Percentiles rank a stretch among this genome's conserved stretches.
Evolutionary conservation across 2,329 filamentous ascomycete species (phyloP).

Genomic region (Colletotrichum sp.): DNA sequence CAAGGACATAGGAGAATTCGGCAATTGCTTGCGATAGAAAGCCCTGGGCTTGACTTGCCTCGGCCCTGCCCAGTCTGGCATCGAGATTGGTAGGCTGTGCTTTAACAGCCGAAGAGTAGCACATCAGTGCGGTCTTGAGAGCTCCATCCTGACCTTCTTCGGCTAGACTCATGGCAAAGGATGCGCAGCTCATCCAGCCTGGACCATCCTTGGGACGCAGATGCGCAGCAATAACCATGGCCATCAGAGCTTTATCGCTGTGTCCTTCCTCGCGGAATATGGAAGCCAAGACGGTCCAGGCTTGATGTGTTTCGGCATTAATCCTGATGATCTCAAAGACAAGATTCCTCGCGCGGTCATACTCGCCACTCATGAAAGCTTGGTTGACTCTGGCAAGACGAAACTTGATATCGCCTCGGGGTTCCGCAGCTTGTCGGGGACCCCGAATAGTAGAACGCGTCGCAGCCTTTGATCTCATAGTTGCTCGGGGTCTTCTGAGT

Average conservation of each 20-base stretch:
- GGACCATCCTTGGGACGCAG: conserved; percentile 64
- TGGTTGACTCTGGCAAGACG: conserved; percentile 71
- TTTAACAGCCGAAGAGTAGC: conserved; percentile 64
- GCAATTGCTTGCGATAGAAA: conserved; percentile 57
- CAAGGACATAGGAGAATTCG: conserved; percentile 62
- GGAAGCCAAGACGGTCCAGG: conserved; percentile 67
- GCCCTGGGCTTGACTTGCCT: conserved; percentile 61
- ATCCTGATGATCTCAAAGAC: conserved; percentile 70
- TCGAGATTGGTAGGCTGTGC: conserved; percentile 62
- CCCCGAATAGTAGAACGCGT: conserved; percentile 38
- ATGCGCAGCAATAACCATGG: conserved; percentile 66
- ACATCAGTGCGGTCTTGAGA: conserved; percentile 60
- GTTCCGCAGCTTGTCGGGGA: conserved; percentile 68
- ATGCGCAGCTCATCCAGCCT: conserved; percentile 64
- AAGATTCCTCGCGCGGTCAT: conserved; percentile 62
- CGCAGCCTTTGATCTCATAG: conserved; percentile 22
- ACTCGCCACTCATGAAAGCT: conserved; percentile 67
- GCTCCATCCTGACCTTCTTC: conserved; percentile 52
- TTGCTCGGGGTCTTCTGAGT: conserved; percentile 23
- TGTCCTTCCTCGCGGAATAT: conserved; percentile 67
- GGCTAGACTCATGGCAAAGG: conserved; percentile 58
- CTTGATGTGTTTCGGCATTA: conserved; percentile 70
- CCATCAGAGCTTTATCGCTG: conserved; percentile 60
- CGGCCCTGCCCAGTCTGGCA: conserved; percentile 64
- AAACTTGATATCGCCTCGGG: conserved; percentile 73